Evolutionary conservation across 768 basidiomycete genomes (phyloP), one percentile per base, ranked within the genome.

Genomic region (Kwoniella sp.): DNA sequence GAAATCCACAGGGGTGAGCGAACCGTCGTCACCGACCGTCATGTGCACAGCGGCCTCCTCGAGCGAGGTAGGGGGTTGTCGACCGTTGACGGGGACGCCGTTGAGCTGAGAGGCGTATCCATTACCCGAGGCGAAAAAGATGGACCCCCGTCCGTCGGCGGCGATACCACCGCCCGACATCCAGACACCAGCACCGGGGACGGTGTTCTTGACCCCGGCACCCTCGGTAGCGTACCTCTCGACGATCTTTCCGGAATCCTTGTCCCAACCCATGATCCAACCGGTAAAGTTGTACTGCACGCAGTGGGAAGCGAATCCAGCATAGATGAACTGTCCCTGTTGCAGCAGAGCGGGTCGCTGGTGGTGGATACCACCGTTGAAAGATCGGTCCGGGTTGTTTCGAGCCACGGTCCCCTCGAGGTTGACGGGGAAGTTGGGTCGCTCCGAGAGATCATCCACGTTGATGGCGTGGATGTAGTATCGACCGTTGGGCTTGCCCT

Each of bases 241-340:
- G 11, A 52, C 50, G 15, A 31, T 43, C 14, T 36, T 31, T 31
- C 50, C 50, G 19, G 32, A 26, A 7, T 32, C 31, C 25, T 52
- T 52, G 42, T 52, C 50, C 41, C 41, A 52, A 11, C 50, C 50
- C 50, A 52, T 52, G 32, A 52, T 52, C 50, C 50, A 52, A 29
- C 50, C 50, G 17, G 50, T 52, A 25, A 52, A 52, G 50, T 52
- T 52, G 42, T 52, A 52, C 33, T 52, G 50, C 3, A 52, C 50
- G 28, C 50, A 52, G 17, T 52, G 50, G 11, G 50, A 52, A 34
- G 50, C 50, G 42, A 52, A 52, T 12, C 50, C 50, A 15, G 50
- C 50, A 20, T 52, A 52, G 42, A 52, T 52, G 42, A 22, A 52
- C 33, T 52, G 50, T 12, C 50, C 50, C 25, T 43, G 42, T 14